These are phyloP conservation scores for Penicillium sp. DNA, from an alignment of 2,329 filamentous ascomycete genomes.

Conservation along the genomic window DNA sequence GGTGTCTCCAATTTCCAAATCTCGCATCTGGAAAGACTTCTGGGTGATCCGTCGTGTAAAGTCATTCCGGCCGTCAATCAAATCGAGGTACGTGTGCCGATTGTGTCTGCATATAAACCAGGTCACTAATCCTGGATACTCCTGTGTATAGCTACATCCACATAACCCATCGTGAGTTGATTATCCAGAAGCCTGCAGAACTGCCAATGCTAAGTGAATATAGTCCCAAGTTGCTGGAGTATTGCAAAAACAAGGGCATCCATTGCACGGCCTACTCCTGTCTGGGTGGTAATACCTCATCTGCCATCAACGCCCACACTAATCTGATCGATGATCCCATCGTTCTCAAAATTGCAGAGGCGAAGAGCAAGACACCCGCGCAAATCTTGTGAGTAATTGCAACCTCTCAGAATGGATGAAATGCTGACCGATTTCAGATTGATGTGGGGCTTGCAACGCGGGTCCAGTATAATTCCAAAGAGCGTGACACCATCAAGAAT, in stretches of 20 bases:
- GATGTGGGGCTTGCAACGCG: slow-evolving; percentile 67
- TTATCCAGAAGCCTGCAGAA: background rate
- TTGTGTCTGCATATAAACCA: background rate
- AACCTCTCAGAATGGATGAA: background rate
- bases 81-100: slow-evolving; percentile 57
- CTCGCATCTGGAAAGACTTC: slow-evolving; percentile 66
- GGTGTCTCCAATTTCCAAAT: slow-evolving; percentile 77
- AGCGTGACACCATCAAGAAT: slow-evolving; percentile 65
- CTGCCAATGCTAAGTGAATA: background rate
- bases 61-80: slow-evolving; percentile 69
- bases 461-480: slow-evolving; percentile 75
- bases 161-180: background rate
- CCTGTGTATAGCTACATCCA: background rate
- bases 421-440: background rate
- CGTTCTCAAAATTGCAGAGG: slow-evolving; percentile 2
- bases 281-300: slow-evolving; percentile 58
- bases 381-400: slow-evolving; percentile 19
- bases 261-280: slow-evolving; percentile 64
- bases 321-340: slow-evolving; percentile 56
- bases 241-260: slow-evolving; percentile 68
- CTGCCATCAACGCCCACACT: slow-evolving; percentile 46
- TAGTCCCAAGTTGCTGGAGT: slow-evolving; percentile 70
- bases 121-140: background rate
- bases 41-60: slow-evolving; percentile 53
- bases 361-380: background rate